Conservation (phyloP, 2,329 filamentous ascomycete species). For the Hymenoscyphus fraxineus region DNA sequence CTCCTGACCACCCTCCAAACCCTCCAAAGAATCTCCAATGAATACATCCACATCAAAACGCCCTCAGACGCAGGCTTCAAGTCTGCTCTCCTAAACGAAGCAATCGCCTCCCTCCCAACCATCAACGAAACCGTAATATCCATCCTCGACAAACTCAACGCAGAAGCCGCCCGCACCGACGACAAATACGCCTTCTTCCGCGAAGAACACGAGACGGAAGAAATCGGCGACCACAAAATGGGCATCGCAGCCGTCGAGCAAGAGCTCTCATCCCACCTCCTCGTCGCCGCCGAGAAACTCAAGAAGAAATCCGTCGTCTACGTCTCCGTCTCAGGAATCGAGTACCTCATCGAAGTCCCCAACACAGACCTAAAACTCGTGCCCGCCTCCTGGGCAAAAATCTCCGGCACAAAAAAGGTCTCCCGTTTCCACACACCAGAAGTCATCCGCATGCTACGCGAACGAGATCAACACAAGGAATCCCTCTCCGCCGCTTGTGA, state of each 20-base stretch:
- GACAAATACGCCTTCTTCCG: slow-evolving; percentile 95
- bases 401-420: slow-evolving; percentile 88
- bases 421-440: slow-evolving; percentile 94
- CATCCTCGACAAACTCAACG: slow-evolving; percentile 82
- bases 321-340: slow-evolving; percentile 81
- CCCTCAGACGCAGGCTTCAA: slow-evolving; percentile 67
- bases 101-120: slow-evolving; percentile 70
- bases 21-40: slow-evolving; percentile 73
- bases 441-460: slow-evolving; percentile 74
- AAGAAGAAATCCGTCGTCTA: slow-evolving; percentile 71
- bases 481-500: slow-evolving; percentile 90
- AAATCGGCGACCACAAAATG: slow-evolving; percentile 82
- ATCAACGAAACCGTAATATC: slow-evolving; percentile 70
- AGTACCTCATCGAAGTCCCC: slow-evolving; percentile 89
- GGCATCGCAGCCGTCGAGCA: slow-evolving; percentile 90
- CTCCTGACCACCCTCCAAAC: slow-evolving; percentile 81
- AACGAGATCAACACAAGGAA: slow-evolving; percentile 93
- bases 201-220: slow-evolving; percentile 81
- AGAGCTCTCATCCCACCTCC: slow-evolving; percentile 74
- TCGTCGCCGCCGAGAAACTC: slow-evolving; percentile 67
- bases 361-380: slow-evolving; percentile 80
- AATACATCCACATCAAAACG: slow-evolving; percentile 66
- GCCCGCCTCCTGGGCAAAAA: slow-evolving; percentile 90
- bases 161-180: slow-evolving; percentile 74
- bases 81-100: slow-evolving; percentile 65